Evolutionary conservation across 805 yeast genomes (phyloP), one percentile per base, ranked within the genome.

Genomic region (Pichia kluyveri): DNA sequence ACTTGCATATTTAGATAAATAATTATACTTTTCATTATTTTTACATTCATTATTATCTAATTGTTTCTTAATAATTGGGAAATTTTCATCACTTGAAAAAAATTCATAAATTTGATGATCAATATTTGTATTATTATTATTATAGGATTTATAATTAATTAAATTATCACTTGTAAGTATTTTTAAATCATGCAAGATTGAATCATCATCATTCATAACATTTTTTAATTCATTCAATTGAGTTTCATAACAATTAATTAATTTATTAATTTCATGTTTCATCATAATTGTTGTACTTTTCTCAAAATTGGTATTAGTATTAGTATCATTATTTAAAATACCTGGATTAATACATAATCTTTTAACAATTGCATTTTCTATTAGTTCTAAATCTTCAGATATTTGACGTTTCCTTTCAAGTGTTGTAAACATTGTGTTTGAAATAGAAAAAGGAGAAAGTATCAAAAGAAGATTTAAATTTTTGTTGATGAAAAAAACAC

Each of bases 321-420:
- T 69, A 47, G 66, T 66, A 34, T 34, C 17, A 14, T 34, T 14
- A 34, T 10, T 34, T 4, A 30, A 70, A 2, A 86, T 50, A 17
- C 67, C 69, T 0, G 91, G 89, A 56, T 85, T 83, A 48, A 80
- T 58, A 44, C 70, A 68, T 5, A 88, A 65, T 46, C 97, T 68
- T 42, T 73, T 74, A 0, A 83, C 63, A 0, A 88, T 71, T 0
- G 87, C 87, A 30, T 65, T 57, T 56, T 90, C 95, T 4, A 91
- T 73, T 3, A 77, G 65, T 52, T 90, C 95, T 18, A 86, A 62
- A 59, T 85, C 93, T 56, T 82, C 88, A 8, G 78, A 50, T 1
- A 66, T 48, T 4, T 54, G 47, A 44, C 82, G 59, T 38, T 62
- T 60, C 4, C 53, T 53, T 43, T 78, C 82, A 34, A 74, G 36